phyloP scores from a whole-genome alignment of 352 stramenopile genomes.

The Pseudoperonospora humuli region DNA sequence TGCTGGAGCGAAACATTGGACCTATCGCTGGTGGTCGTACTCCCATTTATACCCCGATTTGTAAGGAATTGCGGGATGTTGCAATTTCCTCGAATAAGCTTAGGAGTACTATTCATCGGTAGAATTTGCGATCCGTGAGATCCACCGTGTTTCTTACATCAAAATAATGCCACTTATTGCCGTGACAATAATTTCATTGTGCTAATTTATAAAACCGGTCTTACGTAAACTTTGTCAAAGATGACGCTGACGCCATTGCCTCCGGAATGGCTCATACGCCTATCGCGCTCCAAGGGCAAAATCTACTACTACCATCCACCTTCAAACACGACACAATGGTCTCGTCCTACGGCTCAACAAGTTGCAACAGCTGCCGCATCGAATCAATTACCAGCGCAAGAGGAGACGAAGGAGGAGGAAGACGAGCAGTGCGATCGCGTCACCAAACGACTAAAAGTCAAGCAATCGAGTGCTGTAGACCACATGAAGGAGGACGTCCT shows the following conservation, averaged over 20 bases:
- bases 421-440: neutral
- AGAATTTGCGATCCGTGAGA: too few species aligned
- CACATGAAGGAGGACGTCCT: constrained; percentile 10
- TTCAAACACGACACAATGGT: constrained; percentile 53
- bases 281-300: constrained; percentile 62
- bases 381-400: neutral
- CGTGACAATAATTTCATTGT: too few species aligned
- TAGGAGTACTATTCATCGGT: too few species aligned
- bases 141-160: too few species aligned
- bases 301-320: constrained; percentile 60
- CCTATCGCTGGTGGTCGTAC: too few species aligned
- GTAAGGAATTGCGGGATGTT: too few species aligned
- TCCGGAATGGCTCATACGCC: constrained; percentile 45
- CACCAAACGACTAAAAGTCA: constrained; percentile 14
- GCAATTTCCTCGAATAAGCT: too few species aligned
- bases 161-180: too few species aligned
- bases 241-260: constrained; percentile 27
- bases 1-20: too few species aligned
- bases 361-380: neutral
- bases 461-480: neutral
- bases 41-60: too few species aligned
- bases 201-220: too few species aligned
- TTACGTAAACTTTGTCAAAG: neutral
- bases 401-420: neutral
- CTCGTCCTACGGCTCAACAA: constrained; percentile 26